Conservation (phyloP, 2,329 filamentous ascomycete genomes). For the Aspergillus pseudoterreus region DNA sequence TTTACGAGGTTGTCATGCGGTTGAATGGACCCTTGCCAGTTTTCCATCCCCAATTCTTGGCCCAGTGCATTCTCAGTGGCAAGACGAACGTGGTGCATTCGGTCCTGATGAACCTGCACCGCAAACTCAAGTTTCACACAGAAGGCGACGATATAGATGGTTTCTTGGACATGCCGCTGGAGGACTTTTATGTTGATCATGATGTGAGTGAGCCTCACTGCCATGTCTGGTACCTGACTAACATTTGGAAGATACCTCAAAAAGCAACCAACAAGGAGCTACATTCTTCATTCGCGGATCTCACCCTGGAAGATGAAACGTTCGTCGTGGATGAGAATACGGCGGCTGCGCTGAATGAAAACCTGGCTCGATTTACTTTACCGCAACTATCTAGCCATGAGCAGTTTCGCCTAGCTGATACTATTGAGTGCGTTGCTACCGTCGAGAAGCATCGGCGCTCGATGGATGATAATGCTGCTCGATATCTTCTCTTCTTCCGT, state of each 20-base stretch:
- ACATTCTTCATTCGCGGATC: constrained; percentile 50
- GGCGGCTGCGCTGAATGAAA: constrained; percentile 68
- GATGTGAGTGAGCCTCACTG: constrained; percentile 34
- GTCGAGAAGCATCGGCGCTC: constrained; percentile 84
- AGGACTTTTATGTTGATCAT: constrained; percentile 46
- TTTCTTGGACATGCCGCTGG: constrained; percentile 60
- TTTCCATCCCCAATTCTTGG: constrained; percentile 88
- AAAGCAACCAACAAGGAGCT: constrained; percentile 46
- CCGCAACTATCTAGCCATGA: constrained; percentile 79
- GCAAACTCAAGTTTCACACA: constrained; percentile 75
- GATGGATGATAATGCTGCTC: constrained; percentile 83
- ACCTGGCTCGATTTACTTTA: constrained; percentile 69
- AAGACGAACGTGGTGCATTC: constrained; percentile 68
- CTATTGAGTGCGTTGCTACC: constrained; percentile 76
- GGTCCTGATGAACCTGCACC: constrained; percentile 68
- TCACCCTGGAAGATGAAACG: constrained; percentile 52
- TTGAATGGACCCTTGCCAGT: constrained; percentile 84
- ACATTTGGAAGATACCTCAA: constrained; percentile 30
- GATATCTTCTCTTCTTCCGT: constrained; percentile 83
- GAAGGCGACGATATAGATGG: constrained; percentile 78
- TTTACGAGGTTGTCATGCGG: constrained; percentile 77
- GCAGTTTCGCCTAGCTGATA: constrained; percentile 80
- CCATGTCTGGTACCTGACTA: constrained; percentile 8
- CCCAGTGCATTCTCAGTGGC: constrained; percentile 79
- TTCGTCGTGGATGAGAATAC: constrained; percentile 68